A percentile compares a stretch with the other conserved stretches of the same genome.
phyloP scores from a whole-genome alignment of 352 stramenopile species.

The Globisporangium takayamanum region DNA sequence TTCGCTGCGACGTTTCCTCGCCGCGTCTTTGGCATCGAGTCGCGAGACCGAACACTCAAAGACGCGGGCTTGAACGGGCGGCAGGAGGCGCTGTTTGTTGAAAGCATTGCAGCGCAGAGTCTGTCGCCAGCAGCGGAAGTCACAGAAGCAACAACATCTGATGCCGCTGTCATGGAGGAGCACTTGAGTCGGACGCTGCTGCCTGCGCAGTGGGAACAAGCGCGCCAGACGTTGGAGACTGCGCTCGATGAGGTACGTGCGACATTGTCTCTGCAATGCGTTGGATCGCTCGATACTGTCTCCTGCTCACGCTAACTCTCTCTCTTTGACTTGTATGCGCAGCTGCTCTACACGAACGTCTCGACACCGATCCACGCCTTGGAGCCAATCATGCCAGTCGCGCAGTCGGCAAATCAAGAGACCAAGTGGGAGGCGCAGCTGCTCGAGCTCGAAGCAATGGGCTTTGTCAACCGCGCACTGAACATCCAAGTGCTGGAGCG shows the following conservation, averaged over 20 bases:
- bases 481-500: constrained; percentile 72
- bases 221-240: constrained; percentile 36
- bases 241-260: constrained; percentile 38
- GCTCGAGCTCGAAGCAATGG: constrained; percentile 56
- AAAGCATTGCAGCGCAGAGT: constrained; percentile 15
- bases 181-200: constrained; percentile 16
- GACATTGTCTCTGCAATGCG: not conserved
- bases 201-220: constrained; percentile 33
- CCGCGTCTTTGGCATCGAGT: constrained; percentile 40
- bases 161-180: not conserved
- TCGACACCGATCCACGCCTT: constrained; percentile 60
- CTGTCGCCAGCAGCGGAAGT: not conserved
- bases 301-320: not conserved
- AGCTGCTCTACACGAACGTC: constrained; percentile 24
- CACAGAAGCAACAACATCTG: not conserved
- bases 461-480: constrained; percentile 54
- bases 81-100: constrained; percentile 70
- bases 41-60: constrained; percentile 32
- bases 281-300: too few species aligned
- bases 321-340: not conserved
- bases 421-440: constrained; percentile 67
- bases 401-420: constrained; percentile 33
- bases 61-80: constrained; percentile 45
- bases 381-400: constrained; percentile 55
- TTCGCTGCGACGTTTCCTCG: constrained; percentile 58